A percentile compares a stretch with the other conserved stretches of the same genome.
Evolutionary conservation across 2,329 filamentous ascomycete genomes (phyloP).

Genomic region (Dichotomopilus funicola): DNA sequence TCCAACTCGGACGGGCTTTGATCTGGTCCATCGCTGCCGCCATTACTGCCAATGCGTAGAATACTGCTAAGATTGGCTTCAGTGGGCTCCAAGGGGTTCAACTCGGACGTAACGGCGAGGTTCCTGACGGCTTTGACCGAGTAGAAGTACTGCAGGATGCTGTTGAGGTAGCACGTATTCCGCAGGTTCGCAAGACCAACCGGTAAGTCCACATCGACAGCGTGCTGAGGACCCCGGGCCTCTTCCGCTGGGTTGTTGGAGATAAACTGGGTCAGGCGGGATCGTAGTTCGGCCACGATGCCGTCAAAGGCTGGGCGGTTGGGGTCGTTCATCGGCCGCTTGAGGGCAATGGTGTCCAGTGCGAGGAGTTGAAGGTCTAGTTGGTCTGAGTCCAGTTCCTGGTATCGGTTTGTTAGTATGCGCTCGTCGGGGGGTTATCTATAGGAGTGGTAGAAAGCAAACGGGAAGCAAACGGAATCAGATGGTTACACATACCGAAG

Average conservation of each 20-base stretch:
- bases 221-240: background rate
- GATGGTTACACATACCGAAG: constrained; percentile 8
- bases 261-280: background rate
- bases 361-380: constrained; percentile 17
- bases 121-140: constrained; percentile 76
- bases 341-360: constrained; percentile 12
- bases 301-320: constrained; percentile 13
- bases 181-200: constrained; percentile 89
- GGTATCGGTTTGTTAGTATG: background rate
- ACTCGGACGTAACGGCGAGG: constrained; percentile 69
- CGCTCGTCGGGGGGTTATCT: background rate
- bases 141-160: constrained; percentile 90
- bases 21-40: background rate
- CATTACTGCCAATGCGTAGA: constrained; percentile 59
- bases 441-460: too few relatives aligned
- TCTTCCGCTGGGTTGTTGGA: background rate
- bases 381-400: constrained; percentile 10
- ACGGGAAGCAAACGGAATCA: too few relatives aligned
- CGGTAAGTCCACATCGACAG: constrained; percentile 44
- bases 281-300: constrained; percentile 8
- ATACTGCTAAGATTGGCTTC: constrained; percentile 58
- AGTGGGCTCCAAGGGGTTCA: constrained; percentile 60
- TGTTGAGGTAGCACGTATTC: constrained; percentile 98
- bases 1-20: constrained; percentile 36
- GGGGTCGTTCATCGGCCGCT: constrained; percentile 6